These are phyloP conservation scores for Pseudogymnoascus sp. DNA, from an alignment of 2,329 filamentous ascomycete genomes.

Conservation along the genomic window DNA sequence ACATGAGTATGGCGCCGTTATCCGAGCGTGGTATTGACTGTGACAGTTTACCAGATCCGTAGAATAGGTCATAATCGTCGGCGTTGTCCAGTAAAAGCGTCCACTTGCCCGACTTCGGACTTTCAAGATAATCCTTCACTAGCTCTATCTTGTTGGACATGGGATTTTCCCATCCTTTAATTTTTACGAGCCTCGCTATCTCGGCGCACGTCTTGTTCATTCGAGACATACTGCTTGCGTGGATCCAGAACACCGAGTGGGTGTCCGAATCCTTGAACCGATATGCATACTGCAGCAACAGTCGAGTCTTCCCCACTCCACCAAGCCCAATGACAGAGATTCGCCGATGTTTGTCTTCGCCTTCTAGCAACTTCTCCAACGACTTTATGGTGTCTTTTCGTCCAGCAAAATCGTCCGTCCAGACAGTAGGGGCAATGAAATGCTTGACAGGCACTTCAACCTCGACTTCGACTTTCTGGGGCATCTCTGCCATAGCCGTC, in stretches of 20 bases:
- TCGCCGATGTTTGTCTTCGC: neutral
- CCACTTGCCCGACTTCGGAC: constrained; percentile 26
- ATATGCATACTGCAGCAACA: constrained; percentile 34
- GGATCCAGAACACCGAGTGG: constrained; percentile 37
- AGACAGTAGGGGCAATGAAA: constrained; percentile 1
- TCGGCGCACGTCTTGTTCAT: constrained; percentile 33
- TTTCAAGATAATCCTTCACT: constrained; percentile 14
- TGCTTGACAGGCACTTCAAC: neutral
- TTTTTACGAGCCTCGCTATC: constrained; percentile 27
- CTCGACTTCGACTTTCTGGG: neutral
- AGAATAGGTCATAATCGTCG: constrained; percentile 30
- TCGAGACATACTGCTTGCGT: constrained; percentile 30
- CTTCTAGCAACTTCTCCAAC: neutral
- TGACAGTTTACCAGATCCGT: constrained; percentile 15
- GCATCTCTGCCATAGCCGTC: neutral
- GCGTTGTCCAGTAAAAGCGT: constrained; percentile 37
- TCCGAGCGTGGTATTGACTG: constrained; percentile 27
- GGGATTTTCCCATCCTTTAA: constrained; percentile 16
- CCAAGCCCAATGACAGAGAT: constrained; percentile 30
- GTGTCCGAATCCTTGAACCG: constrained; percentile 28
- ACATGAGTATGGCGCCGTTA: constrained; percentile 28
- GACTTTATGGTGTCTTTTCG: neutral
- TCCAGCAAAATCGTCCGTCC: neutral
- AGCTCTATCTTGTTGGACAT: constrained; percentile 12
- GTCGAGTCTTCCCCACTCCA: constrained; percentile 34